phyloP scores from a whole-genome alignment of 2,329 filamentous ascomycete species.

The Cordyceps pruinosa region DNA sequence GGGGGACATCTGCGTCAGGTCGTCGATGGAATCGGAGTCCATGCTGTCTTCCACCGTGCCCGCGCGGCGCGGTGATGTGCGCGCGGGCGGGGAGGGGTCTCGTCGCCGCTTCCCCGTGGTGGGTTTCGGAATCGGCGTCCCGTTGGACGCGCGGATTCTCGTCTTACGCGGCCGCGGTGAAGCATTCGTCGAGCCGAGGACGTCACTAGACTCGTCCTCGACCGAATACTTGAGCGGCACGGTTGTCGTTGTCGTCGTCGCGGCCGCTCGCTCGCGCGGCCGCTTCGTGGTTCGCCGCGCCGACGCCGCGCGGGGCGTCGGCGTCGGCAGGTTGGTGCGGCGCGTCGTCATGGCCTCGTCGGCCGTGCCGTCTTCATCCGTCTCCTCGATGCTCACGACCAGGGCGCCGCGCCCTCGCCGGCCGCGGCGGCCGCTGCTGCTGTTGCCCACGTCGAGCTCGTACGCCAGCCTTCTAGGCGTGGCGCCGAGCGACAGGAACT shows the following conservation, averaged over 20 bases:
- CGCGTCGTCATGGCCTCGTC: conserved; percentile 26
- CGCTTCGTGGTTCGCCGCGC: conserved; percentile 1
- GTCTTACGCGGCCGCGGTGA: conserved; percentile 37
- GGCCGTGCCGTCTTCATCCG: conserved; percentile 32
- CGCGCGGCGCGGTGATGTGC: conserved; percentile 27
- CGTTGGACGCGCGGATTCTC: conserved; percentile 43
- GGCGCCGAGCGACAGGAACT: conserved; percentile 29
- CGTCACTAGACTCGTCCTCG: conserved; percentile 28
- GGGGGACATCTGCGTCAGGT: not conserved
- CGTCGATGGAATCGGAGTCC: conserved; percentile 8
- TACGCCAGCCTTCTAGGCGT: conserved; percentile 52
- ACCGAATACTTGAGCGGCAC: conserved; percentile 43
- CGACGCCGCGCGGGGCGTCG: conserved; percentile 29
- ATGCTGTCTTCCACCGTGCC: conserved; percentile 23
- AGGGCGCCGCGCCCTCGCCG: conserved; percentile 45
- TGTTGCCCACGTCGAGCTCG: conserved; percentile 48
- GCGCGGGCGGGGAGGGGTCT: conserved; percentile 37
- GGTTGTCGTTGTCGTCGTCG: conserved; percentile 45
- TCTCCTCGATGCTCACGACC: conserved; percentile 51
- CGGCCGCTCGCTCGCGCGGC: conserved; percentile 30
- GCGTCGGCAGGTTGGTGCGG: conserved; percentile 37
- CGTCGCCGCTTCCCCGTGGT: conserved; percentile 35
- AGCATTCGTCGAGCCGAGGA: conserved; percentile 25
- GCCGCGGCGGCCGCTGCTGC: not conserved
- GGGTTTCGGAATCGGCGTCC: conserved; percentile 40